Percentiles rank a stretch among this genome's conserved stretches.
phyloP scores from a whole-genome alignment of 2,329 filamentous ascomycete genomes.

The Westerdykella aurantiaca region DNA sequence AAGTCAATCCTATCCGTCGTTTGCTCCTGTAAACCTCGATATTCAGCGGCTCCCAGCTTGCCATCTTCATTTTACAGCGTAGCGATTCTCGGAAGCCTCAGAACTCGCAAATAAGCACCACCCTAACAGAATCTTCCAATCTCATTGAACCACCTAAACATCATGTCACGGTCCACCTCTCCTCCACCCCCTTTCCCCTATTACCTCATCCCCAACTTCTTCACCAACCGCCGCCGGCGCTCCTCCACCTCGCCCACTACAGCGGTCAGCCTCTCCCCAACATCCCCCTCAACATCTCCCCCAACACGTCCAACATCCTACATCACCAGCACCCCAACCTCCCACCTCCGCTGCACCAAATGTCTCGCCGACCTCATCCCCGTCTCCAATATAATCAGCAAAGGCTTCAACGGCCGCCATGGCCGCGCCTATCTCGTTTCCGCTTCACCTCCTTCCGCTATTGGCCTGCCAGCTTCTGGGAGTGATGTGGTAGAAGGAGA shows the following conservation, averaged over 20 bases:
- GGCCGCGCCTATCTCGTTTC: constrained; percentile 60
- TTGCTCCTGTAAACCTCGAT: no score
- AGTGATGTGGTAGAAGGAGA: constrained; percentile 18
- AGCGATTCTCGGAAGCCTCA: no score
- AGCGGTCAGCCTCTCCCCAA: constrained; percentile 13
- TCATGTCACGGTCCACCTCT: neutral
- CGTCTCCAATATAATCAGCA: constrained; percentile 56
- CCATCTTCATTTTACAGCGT: no score
- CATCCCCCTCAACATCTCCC: constrained; percentile 19
- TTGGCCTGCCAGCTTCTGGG: constrained; percentile 10
- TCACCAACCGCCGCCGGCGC: constrained; percentile 37
- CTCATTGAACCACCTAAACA: no score
- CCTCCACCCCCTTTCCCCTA: constrained; percentile 39
- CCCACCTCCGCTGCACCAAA: constrained; percentile 54
- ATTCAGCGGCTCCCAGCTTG: no score
- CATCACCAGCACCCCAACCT: constrained; percentile 36
- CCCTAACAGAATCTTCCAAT: no score
- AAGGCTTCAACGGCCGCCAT: constrained; percentile 60
- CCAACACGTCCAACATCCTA: constrained; percentile 18
- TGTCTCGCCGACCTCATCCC: constrained; percentile 56
- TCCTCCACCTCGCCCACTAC: constrained; percentile 35
- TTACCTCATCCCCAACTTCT: constrained; percentile 34
- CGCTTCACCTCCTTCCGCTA: constrained; percentile 34
- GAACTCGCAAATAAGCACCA: no score
- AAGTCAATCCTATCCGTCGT: no score